A percentile compares a stretch with the other conserved stretches of the same genome.
Evolutionary conservation across 306 rosid species (phyloP).

Genomic region (Trichosanthes cucumerina): DNA sequence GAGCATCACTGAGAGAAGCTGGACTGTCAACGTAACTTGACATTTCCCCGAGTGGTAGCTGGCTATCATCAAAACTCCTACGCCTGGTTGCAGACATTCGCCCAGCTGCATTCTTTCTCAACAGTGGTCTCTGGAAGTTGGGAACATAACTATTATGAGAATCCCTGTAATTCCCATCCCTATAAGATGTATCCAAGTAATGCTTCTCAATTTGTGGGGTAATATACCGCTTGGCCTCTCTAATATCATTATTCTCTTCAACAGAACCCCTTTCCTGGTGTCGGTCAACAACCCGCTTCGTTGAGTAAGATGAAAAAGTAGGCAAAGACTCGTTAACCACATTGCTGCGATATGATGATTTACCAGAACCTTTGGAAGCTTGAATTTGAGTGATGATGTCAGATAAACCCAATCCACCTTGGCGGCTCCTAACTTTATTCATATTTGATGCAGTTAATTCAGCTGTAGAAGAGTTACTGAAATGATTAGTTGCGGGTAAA

Average conservation of each 20-base stretch:
- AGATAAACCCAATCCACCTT: slow-evolving; percentile 80
- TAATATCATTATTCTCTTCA: slow-evolving; percentile 46
- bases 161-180: slow-evolving; percentile 72
- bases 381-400: slow-evolving; percentile 93
- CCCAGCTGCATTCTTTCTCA: slow-evolving; percentile 71
- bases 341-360: slow-evolving; percentile 39
- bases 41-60: slow-evolving; percentile 58
- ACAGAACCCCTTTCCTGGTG: slow-evolving; percentile 47
- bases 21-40: slow-evolving; percentile 69
- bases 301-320: slow-evolving; percentile 45
- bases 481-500: slow-evolving; percentile 64
- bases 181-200: slow-evolving; percentile 46
- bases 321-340: slow-evolving; percentile 41
- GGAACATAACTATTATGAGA: slow-evolving; percentile 63
- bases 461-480: slow-evolving; percentile 38
- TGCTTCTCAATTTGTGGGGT: slow-evolving; percentile 54
- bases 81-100: slow-evolving; percentile 70
- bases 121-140: slow-evolving; percentile 92
- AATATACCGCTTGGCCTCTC: slow-evolving; percentile 60
- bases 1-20: slow-evolving; percentile 79
- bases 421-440: slow-evolving; percentile 59
- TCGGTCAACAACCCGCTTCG: slow-evolving; percentile 54
- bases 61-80: slow-evolving; percentile 92
- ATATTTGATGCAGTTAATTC: slow-evolving; percentile 51
- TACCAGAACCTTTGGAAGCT: slow-evolving; percentile 80